Evolutionary conservation across 2,329 filamentous ascomycete species (phyloP).

Genomic region (Helminthosporium solani): DNA sequence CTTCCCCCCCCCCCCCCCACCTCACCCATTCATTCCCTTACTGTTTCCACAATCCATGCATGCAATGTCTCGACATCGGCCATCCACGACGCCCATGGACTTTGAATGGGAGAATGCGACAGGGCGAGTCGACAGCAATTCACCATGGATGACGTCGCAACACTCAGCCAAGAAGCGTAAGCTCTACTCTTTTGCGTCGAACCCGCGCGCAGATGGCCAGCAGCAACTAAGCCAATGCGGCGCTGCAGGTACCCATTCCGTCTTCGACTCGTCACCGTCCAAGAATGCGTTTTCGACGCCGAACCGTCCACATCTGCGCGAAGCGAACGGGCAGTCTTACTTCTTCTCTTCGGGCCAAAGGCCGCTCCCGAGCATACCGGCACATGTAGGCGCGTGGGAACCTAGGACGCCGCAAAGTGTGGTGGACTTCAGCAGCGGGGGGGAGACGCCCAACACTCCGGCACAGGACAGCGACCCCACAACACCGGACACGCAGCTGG

Average conservation of each 20-base stretch:
- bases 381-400: slow-evolving; percentile 36
- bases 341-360: slow-evolving; percentile 47
- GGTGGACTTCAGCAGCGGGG: slow-evolving; percentile 49
- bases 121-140: slow-evolving; percentile 49
- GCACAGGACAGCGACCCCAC: slow-evolving; percentile 46
- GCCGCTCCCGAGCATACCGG: slow-evolving; percentile 42
- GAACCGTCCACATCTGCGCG: slow-evolving; percentile 48
- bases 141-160: slow-evolving; percentile 48
- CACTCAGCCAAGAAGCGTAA: slow-evolving; percentile 43
- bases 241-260: slow-evolving; percentile 35
- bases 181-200: slow-evolving; percentile 14
- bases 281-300: slow-evolving; percentile 46
- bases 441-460: slow-evolving; percentile 52
- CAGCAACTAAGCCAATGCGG: slow-evolving; percentile 17
- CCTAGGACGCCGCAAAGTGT: slow-evolving; percentile 40
- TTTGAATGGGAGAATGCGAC: slow-evolving; percentile 53
- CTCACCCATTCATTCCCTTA: too few species aligned
- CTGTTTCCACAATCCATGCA: neutral
- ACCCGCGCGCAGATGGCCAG: slow-evolving; percentile 1
- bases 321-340: slow-evolving; percentile 52
- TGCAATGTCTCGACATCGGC: slow-evolving; percentile 37
- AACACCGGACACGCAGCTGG: slow-evolving; percentile 43
- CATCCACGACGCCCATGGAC: slow-evolving; percentile 54
- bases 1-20: neutral
- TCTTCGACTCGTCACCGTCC: slow-evolving; percentile 49